Evolutionary conservation across 2,329 filamentous ascomycete genomes (phyloP).

Genomic region (Aspergillus sojae): DNA sequence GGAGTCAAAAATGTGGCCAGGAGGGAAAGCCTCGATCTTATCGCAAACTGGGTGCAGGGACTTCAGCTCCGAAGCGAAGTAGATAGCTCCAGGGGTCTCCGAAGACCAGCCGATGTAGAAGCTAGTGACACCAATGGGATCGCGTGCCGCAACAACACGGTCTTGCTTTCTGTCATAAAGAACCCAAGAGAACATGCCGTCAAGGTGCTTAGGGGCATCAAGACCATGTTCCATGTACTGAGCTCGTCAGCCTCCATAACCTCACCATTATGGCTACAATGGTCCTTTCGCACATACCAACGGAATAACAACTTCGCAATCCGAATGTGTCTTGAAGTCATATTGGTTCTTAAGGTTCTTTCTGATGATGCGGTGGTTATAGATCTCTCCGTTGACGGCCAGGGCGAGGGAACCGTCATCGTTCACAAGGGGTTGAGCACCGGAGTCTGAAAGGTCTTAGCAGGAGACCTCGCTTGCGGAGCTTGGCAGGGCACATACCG

Average conservation of each 20-base stretch:
- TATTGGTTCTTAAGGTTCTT: constrained; percentile 83
- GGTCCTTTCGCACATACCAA: constrained; percentile 62
- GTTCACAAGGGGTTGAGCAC: constrained; percentile 93
- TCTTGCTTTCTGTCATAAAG: constrained; percentile 95
- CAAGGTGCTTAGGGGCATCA: constrained; percentile 88
- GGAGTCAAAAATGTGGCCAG: constrained; percentile 95
- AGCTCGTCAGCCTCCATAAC: constrained; percentile 21
- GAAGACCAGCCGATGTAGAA: constrained; percentile 95
- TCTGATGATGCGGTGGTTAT: constrained; percentile 95
- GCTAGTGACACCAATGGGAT: constrained; percentile 95
- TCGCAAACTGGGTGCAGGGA: constrained; percentile 91
- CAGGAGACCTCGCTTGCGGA: constrained; percentile 5
- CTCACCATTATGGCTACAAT: background rate
- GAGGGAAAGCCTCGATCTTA: constrained; percentile 90
- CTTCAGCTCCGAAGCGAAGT: constrained; percentile 97
- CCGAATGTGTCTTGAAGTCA: constrained; percentile 97
- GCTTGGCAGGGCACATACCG: constrained; percentile 58
- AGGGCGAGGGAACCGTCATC: constrained; percentile 84
- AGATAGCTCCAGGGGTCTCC: constrained; percentile 78
- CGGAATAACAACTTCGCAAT: constrained; percentile 98
- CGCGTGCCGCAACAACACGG: constrained; percentile 88
- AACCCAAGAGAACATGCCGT: constrained; percentile 99
- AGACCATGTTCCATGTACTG: constrained; percentile 91
- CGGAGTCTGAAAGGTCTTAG: constrained; percentile 67
- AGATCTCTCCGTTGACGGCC: constrained; percentile 99